phyloP scores from a whole-genome alignment of 208 protist species.

The Polymyxa betae region DNA sequence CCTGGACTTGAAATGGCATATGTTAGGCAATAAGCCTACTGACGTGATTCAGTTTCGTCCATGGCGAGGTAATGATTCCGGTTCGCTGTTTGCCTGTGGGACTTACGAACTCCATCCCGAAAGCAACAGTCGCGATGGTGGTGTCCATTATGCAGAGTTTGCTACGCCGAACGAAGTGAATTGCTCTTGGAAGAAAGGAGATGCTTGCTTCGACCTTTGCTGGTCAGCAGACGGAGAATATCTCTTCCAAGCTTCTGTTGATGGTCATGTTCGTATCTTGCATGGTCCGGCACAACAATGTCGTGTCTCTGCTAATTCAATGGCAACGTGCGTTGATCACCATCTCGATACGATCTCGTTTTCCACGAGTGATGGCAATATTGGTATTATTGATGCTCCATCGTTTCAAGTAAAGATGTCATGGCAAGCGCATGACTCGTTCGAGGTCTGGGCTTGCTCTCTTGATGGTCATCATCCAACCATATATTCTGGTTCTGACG shows the following conservation, averaged over 20 bases:
- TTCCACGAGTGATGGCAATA: not conserved
- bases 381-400: not conserved
- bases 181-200: not conserved
- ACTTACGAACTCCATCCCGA: conserved; percentile 3
- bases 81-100: conserved; percentile 12
- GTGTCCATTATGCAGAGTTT: not conserved
- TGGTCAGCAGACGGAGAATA: conserved; percentile 27
- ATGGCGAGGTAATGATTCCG: not conserved
- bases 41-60: conserved; percentile 14
- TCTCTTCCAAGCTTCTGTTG: not conserved
- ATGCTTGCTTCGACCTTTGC: not conserved
- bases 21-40: not conserved
- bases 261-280: not conserved
- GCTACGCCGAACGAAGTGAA: not conserved
- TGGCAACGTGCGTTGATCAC: conserved; percentile 29
- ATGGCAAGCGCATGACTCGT: not conserved
- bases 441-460: not conserved
- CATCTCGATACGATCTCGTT: not conserved
- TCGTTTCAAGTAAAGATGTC: not conserved
- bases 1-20: too few relatives aligned
- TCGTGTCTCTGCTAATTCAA: not conserved
- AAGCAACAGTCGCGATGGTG: not conserved
- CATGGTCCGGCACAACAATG: not conserved
- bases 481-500: conserved; percentile 28
- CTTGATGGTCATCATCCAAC: not conserved